Percentiles rank a stretch among this genome's conserved stretches.
phyloP scores from a whole-genome alignment of 2,329 filamentous ascomycete species.

The Ascochyta viciae-villosae region DNA sequence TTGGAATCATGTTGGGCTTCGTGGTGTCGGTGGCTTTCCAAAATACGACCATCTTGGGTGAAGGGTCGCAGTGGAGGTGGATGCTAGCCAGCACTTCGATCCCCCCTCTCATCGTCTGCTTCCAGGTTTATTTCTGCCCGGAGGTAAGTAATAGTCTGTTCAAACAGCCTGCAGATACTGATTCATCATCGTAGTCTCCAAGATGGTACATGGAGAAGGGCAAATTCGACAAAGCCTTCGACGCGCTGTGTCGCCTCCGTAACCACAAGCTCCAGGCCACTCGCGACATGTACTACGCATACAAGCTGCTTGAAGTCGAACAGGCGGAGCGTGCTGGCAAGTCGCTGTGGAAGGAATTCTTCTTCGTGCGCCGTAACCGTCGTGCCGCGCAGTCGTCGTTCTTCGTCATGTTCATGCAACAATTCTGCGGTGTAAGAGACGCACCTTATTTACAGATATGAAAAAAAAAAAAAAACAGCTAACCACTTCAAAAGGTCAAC shows the following conservation, averaged over 20 bases:
- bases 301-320: conserved; percentile 47
- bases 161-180: neutral
- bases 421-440: conserved; percentile 42
- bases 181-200: neutral
- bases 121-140: conserved; percentile 42
- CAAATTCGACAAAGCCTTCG: conserved; percentile 43
- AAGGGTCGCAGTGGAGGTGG: conserved; percentile 42
- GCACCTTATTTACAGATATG: neutral
- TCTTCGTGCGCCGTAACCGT: conserved; percentile 43
- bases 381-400: conserved; percentile 43
- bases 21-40: conserved; percentile 41
- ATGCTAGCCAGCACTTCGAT: conserved; percentile 44
- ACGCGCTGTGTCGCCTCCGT: conserved; percentile 59
- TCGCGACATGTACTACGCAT: conserved; percentile 62
- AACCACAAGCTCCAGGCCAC: conserved; percentile 61
- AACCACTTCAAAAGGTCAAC: neutral
- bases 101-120: conserved; percentile 39
- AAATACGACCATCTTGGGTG: conserved; percentile 33
- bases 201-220: conserved; percentile 43
- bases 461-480: neutral
- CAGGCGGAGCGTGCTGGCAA: conserved; percentile 43
- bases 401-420: conserved; percentile 49
- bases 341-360: conserved; percentile 43
- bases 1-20: conserved; percentile 45
- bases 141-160: conserved; percentile 26